Evolutionary conservation across 495 filamentous ascomycete species (phyloP).

Genomic region (Podospora sp.): DNA sequence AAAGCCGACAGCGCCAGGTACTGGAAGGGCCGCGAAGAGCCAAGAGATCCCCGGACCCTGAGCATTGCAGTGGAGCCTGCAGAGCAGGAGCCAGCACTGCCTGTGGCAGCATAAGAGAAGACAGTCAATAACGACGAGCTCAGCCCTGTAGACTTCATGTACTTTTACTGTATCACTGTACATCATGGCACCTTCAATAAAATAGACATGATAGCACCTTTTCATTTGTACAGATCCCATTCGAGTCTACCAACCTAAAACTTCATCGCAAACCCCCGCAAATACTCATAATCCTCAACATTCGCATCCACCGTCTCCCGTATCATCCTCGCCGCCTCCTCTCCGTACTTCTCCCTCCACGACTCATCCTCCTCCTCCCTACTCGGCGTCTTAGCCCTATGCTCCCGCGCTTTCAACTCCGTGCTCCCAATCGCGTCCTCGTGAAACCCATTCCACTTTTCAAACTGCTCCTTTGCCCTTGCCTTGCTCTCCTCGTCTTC

Average conservation of each 20-base stretch:
- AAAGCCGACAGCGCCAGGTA: conserved; percentile 25
- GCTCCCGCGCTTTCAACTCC: conserved; percentile 65
- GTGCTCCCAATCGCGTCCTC: conserved; percentile 86
- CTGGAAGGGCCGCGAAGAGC: too few species aligned
- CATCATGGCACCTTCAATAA: conserved; percentile 1
- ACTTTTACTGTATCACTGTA: conserved; percentile 18
- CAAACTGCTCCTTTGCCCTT: conserved; percentile 69
- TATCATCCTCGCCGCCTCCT: conserved; percentile 74
- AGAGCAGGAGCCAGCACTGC: background rate
- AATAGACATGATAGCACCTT: background rate
- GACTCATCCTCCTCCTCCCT: conserved; percentile 70
- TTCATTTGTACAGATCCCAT: too few species aligned
- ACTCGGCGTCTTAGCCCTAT: conserved; percentile 49
- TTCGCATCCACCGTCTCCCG: conserved; percentile 75
- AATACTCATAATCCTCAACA: conserved; percentile 83
- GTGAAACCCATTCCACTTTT: conserved; percentile 97
- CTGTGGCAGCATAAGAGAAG: background rate
- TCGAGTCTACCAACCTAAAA: conserved; percentile 15
- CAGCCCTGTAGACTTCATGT: conserved; percentile 5
- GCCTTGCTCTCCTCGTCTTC: conserved; percentile 68
- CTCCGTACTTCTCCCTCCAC: conserved; percentile 82
- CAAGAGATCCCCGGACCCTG: too few species aligned
- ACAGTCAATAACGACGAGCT: background rate
- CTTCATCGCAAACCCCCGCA: conserved; percentile 82
- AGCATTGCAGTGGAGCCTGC: too few species aligned